Percentiles rank a stretch among this genome's conserved stretches.
Conservation (phyloP, 768 basidiomycete species). For the Trametes cinnabarina region DNA sequence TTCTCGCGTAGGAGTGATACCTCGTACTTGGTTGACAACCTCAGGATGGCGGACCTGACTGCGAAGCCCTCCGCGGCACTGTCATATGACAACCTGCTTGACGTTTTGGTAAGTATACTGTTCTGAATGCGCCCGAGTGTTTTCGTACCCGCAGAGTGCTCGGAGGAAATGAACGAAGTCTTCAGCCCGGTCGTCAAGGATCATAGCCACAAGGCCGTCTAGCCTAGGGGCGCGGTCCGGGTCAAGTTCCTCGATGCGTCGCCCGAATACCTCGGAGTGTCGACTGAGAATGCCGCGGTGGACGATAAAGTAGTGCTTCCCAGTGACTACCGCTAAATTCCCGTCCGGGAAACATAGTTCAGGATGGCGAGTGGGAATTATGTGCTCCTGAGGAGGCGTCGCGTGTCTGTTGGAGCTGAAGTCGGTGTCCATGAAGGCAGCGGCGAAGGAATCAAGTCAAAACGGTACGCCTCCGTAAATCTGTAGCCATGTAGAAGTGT, state of each 20-base stretch:
- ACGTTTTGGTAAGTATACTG: background rate
- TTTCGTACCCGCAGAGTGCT: constrained; percentile 52
- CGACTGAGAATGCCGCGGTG: constrained; percentile 64
- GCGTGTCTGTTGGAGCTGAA: constrained; percentile 31
- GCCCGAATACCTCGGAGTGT: constrained; percentile 54
- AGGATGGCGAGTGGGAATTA: constrained; percentile 26
- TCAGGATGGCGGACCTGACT: constrained; percentile 55
- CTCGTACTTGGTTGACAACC: constrained; percentile 62
- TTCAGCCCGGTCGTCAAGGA: constrained; percentile 52
- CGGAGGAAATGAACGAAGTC: constrained; percentile 59
- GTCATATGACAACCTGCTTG: constrained; percentile 1
- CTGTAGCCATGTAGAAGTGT: no score
- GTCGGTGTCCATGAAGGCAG: constrained; percentile 18
- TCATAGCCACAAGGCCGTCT: constrained; percentile 57
- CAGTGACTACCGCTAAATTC: constrained; percentile 62
- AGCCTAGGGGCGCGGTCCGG: constrained; percentile 31
- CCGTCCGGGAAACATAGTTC: constrained; percentile 65
- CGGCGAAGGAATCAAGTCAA: no score
- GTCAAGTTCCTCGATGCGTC: constrained; percentile 33
- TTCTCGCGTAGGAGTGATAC: constrained; percentile 57
- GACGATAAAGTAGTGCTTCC: constrained; percentile 60
- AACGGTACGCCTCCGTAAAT: no score
- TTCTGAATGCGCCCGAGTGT: background rate
- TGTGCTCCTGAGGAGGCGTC: constrained; percentile 13
- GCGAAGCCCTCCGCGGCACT: constrained; percentile 40